Conservation (phyloP, 2,329 filamentous ascomycete genomes). For the Verticillium isaacii region DNA sequence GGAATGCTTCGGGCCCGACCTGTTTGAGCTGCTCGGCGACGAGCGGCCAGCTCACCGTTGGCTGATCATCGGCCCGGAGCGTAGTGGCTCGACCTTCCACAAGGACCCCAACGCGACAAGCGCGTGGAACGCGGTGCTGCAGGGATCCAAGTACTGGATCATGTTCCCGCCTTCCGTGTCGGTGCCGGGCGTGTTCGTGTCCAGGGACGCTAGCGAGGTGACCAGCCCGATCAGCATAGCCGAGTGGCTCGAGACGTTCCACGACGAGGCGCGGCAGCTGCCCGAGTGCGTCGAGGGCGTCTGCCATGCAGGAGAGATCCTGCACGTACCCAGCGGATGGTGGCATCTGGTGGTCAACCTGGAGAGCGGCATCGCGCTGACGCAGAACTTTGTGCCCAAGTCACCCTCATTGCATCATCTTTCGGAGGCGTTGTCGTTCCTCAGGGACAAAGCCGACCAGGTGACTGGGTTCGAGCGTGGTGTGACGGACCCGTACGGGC, state of each 20-base stretch:
- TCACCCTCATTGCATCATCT: slow-evolving; percentile 54
- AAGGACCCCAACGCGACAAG: slow-evolving; percentile 71
- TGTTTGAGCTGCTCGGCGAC: slow-evolving; percentile 73
- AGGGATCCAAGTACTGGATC: slow-evolving; percentile 95
- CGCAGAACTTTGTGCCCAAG: slow-evolving; percentile 88
- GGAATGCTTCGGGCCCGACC: slow-evolving; percentile 77
- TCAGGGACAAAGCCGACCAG: slow-evolving; percentile 77
- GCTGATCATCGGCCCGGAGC: slow-evolving; percentile 84
- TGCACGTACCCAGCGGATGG: slow-evolving; percentile 93
- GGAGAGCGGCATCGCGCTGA: slow-evolving; percentile 78
- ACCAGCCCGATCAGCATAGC: slow-evolving; percentile 91
- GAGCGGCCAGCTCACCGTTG: slow-evolving; percentile 85
- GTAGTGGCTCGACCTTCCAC: slow-evolving; percentile 92
- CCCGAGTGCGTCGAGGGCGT: slow-evolving; percentile 82
- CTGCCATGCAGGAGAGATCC: slow-evolving; percentile 75
- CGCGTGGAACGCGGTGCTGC: slow-evolving; percentile 83
- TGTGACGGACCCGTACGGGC: slow-evolving; percentile 65
- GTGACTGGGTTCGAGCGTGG: slow-evolving; percentile 78
- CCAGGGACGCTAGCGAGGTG: slow-evolving; percentile 84
- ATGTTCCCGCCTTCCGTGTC: slow-evolving; percentile 82
- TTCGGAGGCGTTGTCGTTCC: slow-evolving; percentile 70
- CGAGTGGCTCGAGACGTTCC: slow-evolving; percentile 92
- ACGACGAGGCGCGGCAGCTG: slow-evolving; percentile 70
- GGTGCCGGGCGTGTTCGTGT: slow-evolving; percentile 88
- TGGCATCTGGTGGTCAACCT: slow-evolving; percentile 95